Base-by-base conservation (phyloP, 139 green algal species). In the Micractinium conductrix region DNA sequence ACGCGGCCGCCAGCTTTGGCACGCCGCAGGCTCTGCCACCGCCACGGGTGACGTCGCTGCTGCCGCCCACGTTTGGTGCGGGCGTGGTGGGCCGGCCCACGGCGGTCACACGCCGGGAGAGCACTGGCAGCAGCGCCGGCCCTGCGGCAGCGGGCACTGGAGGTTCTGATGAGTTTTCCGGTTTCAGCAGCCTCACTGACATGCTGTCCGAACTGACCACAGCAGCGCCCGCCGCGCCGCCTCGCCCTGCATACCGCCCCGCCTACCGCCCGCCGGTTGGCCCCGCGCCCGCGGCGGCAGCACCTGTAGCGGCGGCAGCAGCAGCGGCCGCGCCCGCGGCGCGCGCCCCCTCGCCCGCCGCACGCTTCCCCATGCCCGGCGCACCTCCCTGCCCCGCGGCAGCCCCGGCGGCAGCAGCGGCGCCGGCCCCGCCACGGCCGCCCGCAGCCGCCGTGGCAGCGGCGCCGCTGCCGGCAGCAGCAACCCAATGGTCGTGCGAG, bases 401-500 rank as follows among this genome's bases (percentile, higher is more conserved):
- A 6, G 30, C 28, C 30, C 45, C 62, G 7, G 9, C 33, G 63
- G 24, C 62, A 14, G 35, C 43, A 1, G 19, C 78, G 1, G 78
- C 78, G 33, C 37, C 62, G n/a, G 42, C 44, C 42, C 60, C 48
- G 58, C n/a, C n/a, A n/a, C n/a, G n/a, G n/a, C 6, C 58, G 21
- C 3, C 48, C 6, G 19, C 65, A n/a, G n/a, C n/a, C n/a, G n/a
- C n/a, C n/a, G n/a, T 37, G n/a, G 28, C 79, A 40, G 43, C 65
- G 8, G 33, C 48, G 38, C 24, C 43, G 16, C 40, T 70, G 48
- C 26, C 14, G 67, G 45, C 22, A n/a, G n/a, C n/a, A n/a, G n/a
- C n/a, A n/a, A n/a, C n/a, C n/a, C n/a, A n/a, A n/a, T 75, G 67
- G 81, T n/a, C 44, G 58, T 81, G 81, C 81, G 50, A 43, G 21